A percentile compares a stretch with the other conserved stretches of the same genome.
Conservation (phyloP, 768 basidiomycete genomes). For the Kwoniella botswanensis region DNA sequence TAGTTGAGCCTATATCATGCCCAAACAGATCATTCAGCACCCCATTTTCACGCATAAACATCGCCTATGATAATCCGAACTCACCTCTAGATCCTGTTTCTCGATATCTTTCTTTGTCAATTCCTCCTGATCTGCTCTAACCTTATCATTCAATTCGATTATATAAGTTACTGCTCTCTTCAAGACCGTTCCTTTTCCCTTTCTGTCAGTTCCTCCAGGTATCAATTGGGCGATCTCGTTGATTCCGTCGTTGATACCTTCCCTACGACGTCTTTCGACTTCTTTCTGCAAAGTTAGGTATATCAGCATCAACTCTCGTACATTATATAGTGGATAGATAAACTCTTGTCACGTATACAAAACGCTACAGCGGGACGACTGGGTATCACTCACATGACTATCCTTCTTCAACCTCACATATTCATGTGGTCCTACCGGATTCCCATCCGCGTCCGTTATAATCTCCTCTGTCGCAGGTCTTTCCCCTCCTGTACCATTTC, state of each 20-base stretch:
- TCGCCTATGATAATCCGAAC: no score
- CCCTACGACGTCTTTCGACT: constrained; percentile 90
- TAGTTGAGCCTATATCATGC: constrained; percentile 23
- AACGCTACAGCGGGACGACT: no score
- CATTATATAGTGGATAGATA: not conserved
- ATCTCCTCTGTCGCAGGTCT: constrained; percentile 10
- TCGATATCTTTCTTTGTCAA: constrained; percentile 29
- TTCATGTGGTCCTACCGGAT: constrained; percentile 28
- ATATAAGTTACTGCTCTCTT: constrained; percentile 89
- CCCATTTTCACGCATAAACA: no score
- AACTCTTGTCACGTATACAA: no score
- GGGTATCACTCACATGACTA: constrained; percentile 51
- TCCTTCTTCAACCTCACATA: constrained; percentile 52
- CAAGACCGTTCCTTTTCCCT: constrained; percentile 80
- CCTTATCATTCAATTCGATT: constrained; percentile 86
- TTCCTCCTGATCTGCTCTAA: constrained; percentile 66
- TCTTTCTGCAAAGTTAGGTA: constrained; percentile 78
- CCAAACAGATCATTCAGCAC: no score
- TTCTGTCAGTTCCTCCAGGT: constrained; percentile 77
- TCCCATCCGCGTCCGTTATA: constrained; percentile 22
- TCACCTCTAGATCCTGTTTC: constrained; percentile 35
- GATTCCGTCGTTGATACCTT: constrained; percentile 96
- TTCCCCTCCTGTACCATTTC: not conserved
- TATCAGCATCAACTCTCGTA: not conserved
- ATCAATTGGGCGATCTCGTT: constrained; percentile 87